phyloP scores from a whole-genome alignment of 2,329 filamentous ascomycete species.

The Fusarium algeriense region DNA sequence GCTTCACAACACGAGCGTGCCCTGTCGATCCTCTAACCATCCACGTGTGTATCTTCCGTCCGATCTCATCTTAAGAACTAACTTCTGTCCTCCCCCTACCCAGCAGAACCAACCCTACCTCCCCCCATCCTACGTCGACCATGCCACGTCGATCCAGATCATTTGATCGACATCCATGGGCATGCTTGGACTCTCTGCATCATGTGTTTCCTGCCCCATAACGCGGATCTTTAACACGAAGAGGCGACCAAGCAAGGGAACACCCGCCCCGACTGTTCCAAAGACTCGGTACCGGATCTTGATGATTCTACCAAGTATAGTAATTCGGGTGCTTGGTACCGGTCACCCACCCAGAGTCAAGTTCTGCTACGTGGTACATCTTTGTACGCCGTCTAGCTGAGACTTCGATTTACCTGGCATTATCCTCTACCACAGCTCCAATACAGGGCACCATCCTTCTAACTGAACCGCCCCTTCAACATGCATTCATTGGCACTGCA shows the following conservation, averaged over 20 bases:
- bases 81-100: slow-evolving; percentile 24
- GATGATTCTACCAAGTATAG: background rate
- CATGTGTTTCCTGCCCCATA: slow-evolving; percentile 1
- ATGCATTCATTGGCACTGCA: background rate
- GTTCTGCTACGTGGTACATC: background rate
- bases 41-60: slow-evolving; percentile 16
- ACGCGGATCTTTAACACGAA: slow-evolving; percentile 5
- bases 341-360: background rate
- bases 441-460: background rate
- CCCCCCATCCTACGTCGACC: slow-evolving; percentile 16
- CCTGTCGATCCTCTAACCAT: slow-evolving; percentile 34
- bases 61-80: slow-evolving; percentile 22
- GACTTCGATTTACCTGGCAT: background rate
- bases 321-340: background rate
- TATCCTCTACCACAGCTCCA: background rate
- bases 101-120: slow-evolving; percentile 21
- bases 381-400: background rate
- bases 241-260: slow-evolving; percentile 19
- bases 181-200: slow-evolving; percentile 16
- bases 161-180: slow-evolving; percentile 33
- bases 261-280: slow-evolving; percentile 27
- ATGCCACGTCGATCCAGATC: slow-evolving; percentile 30
- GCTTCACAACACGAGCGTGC: slow-evolving; percentile 18
- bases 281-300: slow-evolving; percentile 28
- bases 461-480: background rate